Evolutionary conservation across 345 rosid species (phyloP).

Genomic region (Moricandia moricandioides): DNA sequence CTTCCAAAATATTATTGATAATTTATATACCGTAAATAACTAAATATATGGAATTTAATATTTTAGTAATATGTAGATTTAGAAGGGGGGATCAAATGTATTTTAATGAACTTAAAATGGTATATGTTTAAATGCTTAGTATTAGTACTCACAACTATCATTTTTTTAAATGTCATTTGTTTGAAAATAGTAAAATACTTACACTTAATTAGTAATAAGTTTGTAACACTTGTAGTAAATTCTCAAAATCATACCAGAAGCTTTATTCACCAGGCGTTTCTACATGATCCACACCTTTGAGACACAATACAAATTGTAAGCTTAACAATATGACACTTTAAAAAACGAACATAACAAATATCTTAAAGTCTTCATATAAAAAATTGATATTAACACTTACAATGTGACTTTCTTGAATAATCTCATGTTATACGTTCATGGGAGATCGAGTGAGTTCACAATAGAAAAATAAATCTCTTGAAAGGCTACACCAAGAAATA

Average conservation of each 20-base stretch:
- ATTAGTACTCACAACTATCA: too few relatives aligned
- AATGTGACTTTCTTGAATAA: slow-evolving; percentile 94
- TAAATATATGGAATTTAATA: too few relatives aligned
- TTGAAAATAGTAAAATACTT: too few relatives aligned
- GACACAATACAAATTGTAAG: slow-evolving; percentile 16
- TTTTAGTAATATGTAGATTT: neutral
- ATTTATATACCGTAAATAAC: too few relatives aligned
- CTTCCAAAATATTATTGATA: too few relatives aligned
- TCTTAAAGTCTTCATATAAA: slow-evolving; percentile 16
- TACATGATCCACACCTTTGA: slow-evolving; percentile 83
- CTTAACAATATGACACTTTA: neutral
- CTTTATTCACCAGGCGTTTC: slow-evolving; percentile 84
- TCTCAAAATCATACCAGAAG: slow-evolving; percentile 91
- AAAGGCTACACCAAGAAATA: neutral
- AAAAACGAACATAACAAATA: neutral
- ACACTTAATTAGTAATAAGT: too few relatives aligned
- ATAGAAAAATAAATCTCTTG: neutral
- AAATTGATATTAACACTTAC: slow-evolving; percentile 31
- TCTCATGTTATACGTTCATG: slow-evolving; percentile 84
- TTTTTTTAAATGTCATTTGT: too few relatives aligned
- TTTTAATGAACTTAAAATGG: too few relatives aligned
- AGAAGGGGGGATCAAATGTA: neutral
- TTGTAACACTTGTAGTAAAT: slow-evolving; percentile 40
- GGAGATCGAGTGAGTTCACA: slow-evolving; percentile 93
- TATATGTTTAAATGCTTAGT: too few relatives aligned